Conservation (phyloP, 106 monocot species). For the Cymbidium sinense region DNA sequence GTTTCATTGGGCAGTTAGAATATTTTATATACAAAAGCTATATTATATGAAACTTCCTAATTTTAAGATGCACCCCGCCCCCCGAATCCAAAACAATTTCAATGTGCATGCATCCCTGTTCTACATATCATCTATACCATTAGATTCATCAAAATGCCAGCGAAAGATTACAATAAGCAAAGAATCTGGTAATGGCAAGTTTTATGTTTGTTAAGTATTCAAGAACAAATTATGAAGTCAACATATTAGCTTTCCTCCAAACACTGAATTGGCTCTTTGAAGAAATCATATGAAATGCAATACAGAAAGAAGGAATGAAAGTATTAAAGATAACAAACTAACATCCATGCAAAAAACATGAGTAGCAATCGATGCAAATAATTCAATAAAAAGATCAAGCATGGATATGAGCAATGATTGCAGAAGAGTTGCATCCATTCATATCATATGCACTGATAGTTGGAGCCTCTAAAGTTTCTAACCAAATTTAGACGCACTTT, state of each 20-base stretch:
- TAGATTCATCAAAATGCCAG: not conserved
- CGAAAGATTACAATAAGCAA: not conserved
- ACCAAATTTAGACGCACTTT: constrained; percentile 41
- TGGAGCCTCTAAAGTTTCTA: not conserved
- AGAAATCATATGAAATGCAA: not conserved
- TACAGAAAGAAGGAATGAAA: not conserved
- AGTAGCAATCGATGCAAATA: not conserved
- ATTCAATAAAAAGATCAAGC: not conserved
- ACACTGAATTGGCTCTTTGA: not conserved
- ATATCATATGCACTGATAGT: not conserved
- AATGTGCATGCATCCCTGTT: not conserved
- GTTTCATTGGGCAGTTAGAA: too few relatives aligned
- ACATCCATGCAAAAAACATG: not conserved
- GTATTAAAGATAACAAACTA: not conserved
- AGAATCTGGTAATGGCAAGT: not conserved
- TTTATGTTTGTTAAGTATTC: not conserved
- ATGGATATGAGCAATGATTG: not conserved
- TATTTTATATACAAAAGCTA: too few relatives aligned
- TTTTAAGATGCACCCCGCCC: not conserved
- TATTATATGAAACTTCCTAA: not conserved
- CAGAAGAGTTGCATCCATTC: not conserved
- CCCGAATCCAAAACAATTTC: not conserved
- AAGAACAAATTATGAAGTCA: not conserved
- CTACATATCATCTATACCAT: not conserved
- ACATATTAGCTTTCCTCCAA: not conserved